Conservation (phyloP, 495 filamentous ascomycete genomes). For the Trichoderma virens region DNA sequence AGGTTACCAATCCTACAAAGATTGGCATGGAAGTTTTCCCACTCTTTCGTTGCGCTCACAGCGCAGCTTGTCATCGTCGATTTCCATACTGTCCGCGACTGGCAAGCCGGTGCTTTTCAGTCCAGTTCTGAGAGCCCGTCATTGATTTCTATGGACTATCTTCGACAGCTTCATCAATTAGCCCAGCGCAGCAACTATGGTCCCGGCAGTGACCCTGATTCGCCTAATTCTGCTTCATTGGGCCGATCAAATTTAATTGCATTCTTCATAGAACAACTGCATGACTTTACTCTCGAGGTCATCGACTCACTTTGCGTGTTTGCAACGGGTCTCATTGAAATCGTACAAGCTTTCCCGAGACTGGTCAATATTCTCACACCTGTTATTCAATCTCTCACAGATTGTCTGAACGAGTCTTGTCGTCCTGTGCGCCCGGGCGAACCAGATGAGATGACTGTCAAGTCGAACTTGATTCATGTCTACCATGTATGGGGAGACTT, state of each 20-base stretch:
- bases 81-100: conserved; percentile 12
- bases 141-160: conserved; percentile 23
- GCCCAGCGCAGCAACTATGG: background rate
- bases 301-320: conserved; percentile 21
- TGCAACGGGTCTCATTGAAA: conserved; percentile 23
- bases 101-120: background rate
- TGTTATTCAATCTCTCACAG: conserved; percentile 25
- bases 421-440: conserved; percentile 12
- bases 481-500: conserved; percentile 33
- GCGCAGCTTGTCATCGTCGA: conserved; percentile 27
- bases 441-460: background rate
- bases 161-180: conserved; percentile 17
- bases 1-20: conserved; percentile 12
- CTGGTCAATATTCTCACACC: conserved; percentile 34
- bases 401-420: conserved; percentile 23
- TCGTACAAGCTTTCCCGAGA: conserved; percentile 32
- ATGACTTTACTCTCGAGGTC: background rate
- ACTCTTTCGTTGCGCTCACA: conserved; percentile 21
- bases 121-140: conserved; percentile 17
- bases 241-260: background rate
- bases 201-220: background rate
- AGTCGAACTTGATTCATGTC: conserved; percentile 22
- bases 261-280: background rate
- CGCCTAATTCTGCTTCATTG: background rate
- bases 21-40: conserved; percentile 25